These are phyloP conservation scores for Selaginella moellendorffii DNA, from an alignment of 75 land plant species.

Conservation along the genomic window DNA sequence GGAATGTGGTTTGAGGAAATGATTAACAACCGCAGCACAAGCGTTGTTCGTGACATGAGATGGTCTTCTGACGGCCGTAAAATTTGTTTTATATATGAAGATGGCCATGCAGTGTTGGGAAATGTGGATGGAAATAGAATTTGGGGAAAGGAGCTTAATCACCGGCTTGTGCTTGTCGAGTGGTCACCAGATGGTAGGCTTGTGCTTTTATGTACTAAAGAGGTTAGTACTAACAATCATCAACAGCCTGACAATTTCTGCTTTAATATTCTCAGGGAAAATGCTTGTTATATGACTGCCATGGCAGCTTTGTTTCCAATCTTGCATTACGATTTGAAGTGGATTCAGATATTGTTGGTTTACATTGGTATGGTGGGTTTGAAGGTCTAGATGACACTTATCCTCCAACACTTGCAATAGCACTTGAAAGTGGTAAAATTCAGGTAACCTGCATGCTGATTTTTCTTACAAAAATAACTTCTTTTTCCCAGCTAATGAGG, in stretches of 20 bases:
- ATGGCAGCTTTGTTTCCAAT: constrained; percentile 25
- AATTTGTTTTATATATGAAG: constrained; percentile 31
- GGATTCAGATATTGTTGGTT: constrained; percentile 13
- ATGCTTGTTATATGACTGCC: constrained; percentile 22
- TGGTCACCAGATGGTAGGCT: constrained; percentile 33
- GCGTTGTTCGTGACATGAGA: constrained; percentile 27
- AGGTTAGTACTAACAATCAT: constrained; percentile 11
- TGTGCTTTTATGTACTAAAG: constrained; percentile 25
- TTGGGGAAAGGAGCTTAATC: constrained; percentile 25
- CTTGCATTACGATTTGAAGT: constrained; percentile 15
- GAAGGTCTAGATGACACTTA: constrained; percentile 22
- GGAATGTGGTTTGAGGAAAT: constrained; percentile 39
- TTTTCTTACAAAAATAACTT: neutral
- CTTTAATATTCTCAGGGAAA: constrained; percentile 16
- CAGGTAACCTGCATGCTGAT: constrained; percentile 14
- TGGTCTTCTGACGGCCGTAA: constrained; percentile 33
- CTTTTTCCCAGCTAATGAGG: constrained; percentile 35
- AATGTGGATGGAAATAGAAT: constrained; percentile 30
- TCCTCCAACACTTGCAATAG: constrained; percentile 29
- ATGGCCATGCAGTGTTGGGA: constrained; percentile 29
- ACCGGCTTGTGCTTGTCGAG: constrained; percentile 19
- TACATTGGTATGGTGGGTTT: constrained; percentile 27
- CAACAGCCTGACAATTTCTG: neutral
- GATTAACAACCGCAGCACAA: constrained; percentile 28
- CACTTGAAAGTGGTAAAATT: constrained; percentile 18